phyloP scores from a whole-genome alignment of 805 yeast species.

The Yarrowia keelungensis region DNA sequence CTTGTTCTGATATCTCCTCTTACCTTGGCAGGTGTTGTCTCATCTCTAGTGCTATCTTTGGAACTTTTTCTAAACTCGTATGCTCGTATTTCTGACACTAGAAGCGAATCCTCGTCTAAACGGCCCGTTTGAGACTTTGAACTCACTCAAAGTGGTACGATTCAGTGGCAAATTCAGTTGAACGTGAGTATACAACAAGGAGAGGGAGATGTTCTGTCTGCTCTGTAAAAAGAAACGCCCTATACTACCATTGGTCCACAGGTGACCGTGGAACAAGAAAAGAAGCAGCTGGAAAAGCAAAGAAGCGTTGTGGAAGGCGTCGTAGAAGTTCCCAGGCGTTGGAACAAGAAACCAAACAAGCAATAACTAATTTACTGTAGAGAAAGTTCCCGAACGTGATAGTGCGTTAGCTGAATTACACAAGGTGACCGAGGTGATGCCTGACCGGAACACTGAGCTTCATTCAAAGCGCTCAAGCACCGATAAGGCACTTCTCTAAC shows the following conservation, averaged over 20 bases:
- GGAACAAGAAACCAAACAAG: neutral
- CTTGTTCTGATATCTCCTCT: neutral
- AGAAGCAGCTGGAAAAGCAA: constrained; percentile 7
- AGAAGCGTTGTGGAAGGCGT: constrained; percentile 4
- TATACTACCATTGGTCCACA: neutral
- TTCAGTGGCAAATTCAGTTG: neutral
- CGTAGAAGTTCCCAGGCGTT: neutral
- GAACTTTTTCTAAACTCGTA: too few relatives aligned
- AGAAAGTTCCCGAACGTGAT: too few relatives aligned
- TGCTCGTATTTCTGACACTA: constrained; percentile 15
- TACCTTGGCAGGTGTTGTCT: neutral
- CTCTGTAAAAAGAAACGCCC: neutral
- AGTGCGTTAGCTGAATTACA: too few relatives aligned
- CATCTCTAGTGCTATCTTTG: too few relatives aligned
- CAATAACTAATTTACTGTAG: too few relatives aligned
- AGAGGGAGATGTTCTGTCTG: too few relatives aligned
- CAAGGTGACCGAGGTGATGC: too few relatives aligned
- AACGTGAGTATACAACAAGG: too few relatives aligned
- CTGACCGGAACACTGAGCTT: too few relatives aligned
- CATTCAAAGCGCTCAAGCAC: too few relatives aligned
- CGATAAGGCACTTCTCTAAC: too few relatives aligned
- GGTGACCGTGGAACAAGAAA: constrained; percentile 3
- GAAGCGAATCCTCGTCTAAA: neutral
- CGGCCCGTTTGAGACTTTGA: constrained; percentile 1
- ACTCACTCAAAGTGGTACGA: constrained; percentile 16